Base-by-base conservation (phyloP, 768 basidiomycete genomes). In the Pholiota conissans region DNA sequence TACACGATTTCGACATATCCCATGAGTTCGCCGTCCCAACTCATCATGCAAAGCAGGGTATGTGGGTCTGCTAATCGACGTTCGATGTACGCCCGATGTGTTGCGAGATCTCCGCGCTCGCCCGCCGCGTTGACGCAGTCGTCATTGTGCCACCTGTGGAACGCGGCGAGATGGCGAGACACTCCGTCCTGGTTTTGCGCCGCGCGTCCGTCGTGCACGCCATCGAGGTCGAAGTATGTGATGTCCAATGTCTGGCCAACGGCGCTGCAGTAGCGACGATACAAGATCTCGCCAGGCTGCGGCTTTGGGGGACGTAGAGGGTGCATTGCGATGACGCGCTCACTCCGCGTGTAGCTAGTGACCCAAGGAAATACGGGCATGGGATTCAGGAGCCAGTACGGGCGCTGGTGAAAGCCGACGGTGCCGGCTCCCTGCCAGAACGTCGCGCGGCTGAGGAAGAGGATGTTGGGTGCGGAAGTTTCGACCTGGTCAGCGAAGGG, bases 361-460 rank as follows among this genome's bases (percentile, higher is more conserved):
- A 75, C 58, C 40, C 49, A 67, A 7, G 79, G 79, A 62, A 79
- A 78, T 10, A 66, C 58, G n/a, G 57, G 67, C 28, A 58, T 57
- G n/a, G 56, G 60, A 16, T 58, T 65, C 46, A 64, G 61, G n/a
- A 66, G 65, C 69, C 65, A 78, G 58, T 62, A 76, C 57, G 63
- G 64, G 37, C 60, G 65, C 29, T 32, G 29, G 58, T 65, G 72
- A 57, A 63, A 65, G n/a, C 77, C 74, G 14, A 63, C 67, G 5
- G 74, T 75, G 13, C 79, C 81, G 1, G 79, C 80, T 3, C 75
- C 80, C 57, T 81, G 80, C 81, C 81, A 82, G 65, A 82, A 82
- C 0, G 77, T 65, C 0, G 74, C 67, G 26, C 79, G 70, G 9
- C 70, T 70, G 52, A 82, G 70, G 65, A 78, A 78, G 45, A 78